Percentiles rank a stretch among this genome's conserved stretches.
These are phyloP conservation scores for Fusarium proliferatum DNA, from an alignment of 2,329 filamentous ascomycete species.

Conservation along the genomic window DNA sequence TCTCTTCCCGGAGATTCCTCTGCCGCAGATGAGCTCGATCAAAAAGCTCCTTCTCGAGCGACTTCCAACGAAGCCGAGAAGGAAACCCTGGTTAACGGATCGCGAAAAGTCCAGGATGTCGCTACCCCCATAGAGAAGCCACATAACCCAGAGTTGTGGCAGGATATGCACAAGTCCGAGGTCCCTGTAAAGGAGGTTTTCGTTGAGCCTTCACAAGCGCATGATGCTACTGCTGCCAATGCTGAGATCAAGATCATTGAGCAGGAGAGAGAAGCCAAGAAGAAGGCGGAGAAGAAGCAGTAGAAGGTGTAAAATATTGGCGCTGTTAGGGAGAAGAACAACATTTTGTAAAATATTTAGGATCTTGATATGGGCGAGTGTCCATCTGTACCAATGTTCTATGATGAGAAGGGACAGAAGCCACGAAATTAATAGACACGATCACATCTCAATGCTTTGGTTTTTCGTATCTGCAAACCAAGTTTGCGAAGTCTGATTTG, in stretches of 20 bases:
- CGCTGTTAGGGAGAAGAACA: constrained; percentile 13
- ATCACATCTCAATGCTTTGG: constrained; percentile 42
- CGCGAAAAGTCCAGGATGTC: constrained; percentile 25
- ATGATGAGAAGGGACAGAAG: constrained; percentile 38
- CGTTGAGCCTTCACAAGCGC: constrained; percentile 22
- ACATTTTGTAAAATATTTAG: constrained; percentile 40
- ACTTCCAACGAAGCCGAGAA: constrained; percentile 1
- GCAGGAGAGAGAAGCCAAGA: constrained; percentile 27
- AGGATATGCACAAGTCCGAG: constrained; percentile 17
- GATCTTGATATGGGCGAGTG: constrained; percentile 28
- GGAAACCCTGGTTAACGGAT: not conserved
- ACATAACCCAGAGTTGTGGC: constrained; percentile 14
- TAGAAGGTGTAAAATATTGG: constrained; percentile 3
- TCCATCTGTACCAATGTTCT: constrained; percentile 44
- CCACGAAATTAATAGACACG: constrained; percentile 41
- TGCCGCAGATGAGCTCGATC: not conserved
- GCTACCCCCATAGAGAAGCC: constrained; percentile 25
- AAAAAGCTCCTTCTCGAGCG: not conserved
- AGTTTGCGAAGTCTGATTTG: not conserved
- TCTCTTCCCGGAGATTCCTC: not conserved
- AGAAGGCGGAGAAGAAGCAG: constrained; percentile 28
- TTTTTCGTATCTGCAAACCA: not conserved
- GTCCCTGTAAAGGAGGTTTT: constrained; percentile 26
- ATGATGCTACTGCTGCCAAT: constrained; percentile 49
- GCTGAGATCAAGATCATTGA: constrained; percentile 34